Conservation (phyloP, 257 asterid species). For the Solanum bulbocastanum region DNA sequence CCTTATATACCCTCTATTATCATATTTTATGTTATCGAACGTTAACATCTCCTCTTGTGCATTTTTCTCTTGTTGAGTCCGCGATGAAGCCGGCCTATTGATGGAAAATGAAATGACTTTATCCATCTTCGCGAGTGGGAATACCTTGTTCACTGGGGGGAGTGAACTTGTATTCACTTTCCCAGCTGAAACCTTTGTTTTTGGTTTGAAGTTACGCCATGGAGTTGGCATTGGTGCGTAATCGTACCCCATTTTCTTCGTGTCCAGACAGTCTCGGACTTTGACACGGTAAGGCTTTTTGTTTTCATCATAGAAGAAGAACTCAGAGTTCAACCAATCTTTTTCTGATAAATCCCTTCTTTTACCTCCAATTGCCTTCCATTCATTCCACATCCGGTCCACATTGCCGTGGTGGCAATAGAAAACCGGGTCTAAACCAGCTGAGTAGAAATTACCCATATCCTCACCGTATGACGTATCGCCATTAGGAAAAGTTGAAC, state of each 20-base stretch:
- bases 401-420: slow-evolving; percentile 9
- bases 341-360: slow-evolving; percentile 10
- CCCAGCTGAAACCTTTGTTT: not conserved
- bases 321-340: slow-evolving; percentile 30
- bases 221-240: slow-evolving; percentile 25
- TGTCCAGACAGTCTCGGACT: slow-evolving; percentile 19
- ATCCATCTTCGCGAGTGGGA: slow-evolving; percentile 25
- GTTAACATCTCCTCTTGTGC: slow-evolving; percentile 29
- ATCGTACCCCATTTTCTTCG: slow-evolving; percentile 26
- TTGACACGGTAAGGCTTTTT: slow-evolving; percentile 32
- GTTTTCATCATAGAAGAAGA: slow-evolving; percentile 45
- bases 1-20: slow-evolving; percentile 19
- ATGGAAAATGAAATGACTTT: slow-evolving; percentile 13
- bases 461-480: not conserved
- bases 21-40: slow-evolving; percentile 10
- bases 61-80: slow-evolving; percentile 10
- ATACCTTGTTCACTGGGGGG: not conserved
- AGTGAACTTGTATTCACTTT: not conserved
- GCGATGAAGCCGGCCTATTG: slow-evolving; percentile 5
- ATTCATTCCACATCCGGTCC: not conserved
- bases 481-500: not conserved
- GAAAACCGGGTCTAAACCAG: slow-evolving; percentile 2
- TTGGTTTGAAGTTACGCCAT: slow-evolving; percentile 33
- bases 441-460: slow-evolving; percentile 7
- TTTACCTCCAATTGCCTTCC: not conserved